These are phyloP conservation scores for Gossypium bickii DNA, from an alignment of 345 rosid genomes.

Conservation along the genomic window DNA sequence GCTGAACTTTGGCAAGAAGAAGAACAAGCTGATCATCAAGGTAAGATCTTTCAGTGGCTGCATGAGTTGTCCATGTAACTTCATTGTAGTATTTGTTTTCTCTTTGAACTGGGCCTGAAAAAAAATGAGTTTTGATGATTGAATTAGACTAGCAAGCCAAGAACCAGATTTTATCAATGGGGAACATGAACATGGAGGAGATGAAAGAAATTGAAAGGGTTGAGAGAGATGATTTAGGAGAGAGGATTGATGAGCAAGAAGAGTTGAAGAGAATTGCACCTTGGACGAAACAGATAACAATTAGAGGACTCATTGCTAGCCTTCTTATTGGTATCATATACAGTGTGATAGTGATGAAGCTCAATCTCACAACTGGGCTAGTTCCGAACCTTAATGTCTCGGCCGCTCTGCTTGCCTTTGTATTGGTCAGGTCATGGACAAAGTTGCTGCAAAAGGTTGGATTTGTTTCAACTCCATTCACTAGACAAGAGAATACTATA, in stretches of 20 bases:
- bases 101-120: slow-evolving; percentile 2
- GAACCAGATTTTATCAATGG: slow-evolving; percentile 9
- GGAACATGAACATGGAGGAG: slow-evolving; percentile 23
- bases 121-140: not conserved
- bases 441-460: slow-evolving; percentile 72
- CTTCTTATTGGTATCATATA: slow-evolving; percentile 64
- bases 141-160: not conserved
- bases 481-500: slow-evolving; percentile 85
- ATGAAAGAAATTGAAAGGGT: slow-evolving; percentile 28
- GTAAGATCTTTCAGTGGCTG: not conserved
- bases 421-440: slow-evolving; percentile 75
- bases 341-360: slow-evolving; percentile 84
- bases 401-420: slow-evolving; percentile 81
- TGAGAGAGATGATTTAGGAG: slow-evolving; percentile 35
- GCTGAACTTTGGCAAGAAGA: not conserved
- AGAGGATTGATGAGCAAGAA: slow-evolving; percentile 31
- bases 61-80: not conserved
- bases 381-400: slow-evolving; percentile 97
- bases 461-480: slow-evolving; percentile 60
- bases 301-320: slow-evolving; percentile 69
- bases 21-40: not conserved
- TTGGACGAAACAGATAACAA: slow-evolving; percentile 80
- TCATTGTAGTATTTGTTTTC: not conserved
- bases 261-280: slow-evolving; percentile 53
- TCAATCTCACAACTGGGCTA: slow-evolving; percentile 86